Conservation (phyloP, 371 early-diverging fungal genomes). For the Funneliformis caledonium region DNA sequence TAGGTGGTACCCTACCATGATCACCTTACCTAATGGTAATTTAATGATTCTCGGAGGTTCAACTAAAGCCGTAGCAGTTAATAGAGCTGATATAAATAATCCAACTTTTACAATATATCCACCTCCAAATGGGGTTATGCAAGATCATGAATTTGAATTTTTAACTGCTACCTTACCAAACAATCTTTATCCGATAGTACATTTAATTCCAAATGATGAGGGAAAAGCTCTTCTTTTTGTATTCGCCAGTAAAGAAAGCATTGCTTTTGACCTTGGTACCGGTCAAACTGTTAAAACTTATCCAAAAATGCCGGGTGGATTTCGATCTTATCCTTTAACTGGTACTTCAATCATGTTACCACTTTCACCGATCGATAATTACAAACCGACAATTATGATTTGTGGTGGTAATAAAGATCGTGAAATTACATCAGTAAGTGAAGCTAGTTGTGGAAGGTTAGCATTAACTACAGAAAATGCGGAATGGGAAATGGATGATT, state of each 20-base stretch:
- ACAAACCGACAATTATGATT: constrained; percentile 41
- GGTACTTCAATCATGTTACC: constrained; percentile 54
- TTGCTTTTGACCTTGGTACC: constrained; percentile 42
- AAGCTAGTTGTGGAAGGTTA: constrained; percentile 55
- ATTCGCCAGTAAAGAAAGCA: constrained; percentile 77
- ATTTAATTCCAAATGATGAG: constrained; percentile 37
- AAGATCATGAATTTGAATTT: constrained; percentile 47
- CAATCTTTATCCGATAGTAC: constrained; percentile 21
- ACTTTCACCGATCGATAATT: constrained; percentile 43
- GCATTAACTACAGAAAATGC: constrained; percentile 45
- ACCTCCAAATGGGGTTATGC: constrained; percentile 11
- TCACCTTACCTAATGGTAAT: constrained; percentile 3
- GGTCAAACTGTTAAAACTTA: constrained; percentile 49
- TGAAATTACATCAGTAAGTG: constrained; percentile 49
- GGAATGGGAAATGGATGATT: constrained; percentile 32
- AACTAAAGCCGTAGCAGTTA: constrained; percentile 65
- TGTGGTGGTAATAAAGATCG: constrained; percentile 43
- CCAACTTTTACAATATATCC: constrained; percentile 52
- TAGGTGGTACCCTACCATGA: constrained; percentile 65
- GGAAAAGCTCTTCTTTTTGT: constrained; percentile 55
- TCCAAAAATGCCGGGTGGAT: constrained; percentile 51
- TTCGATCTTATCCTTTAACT: constrained; percentile 58
- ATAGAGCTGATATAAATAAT: neutral
- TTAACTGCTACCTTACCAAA: constrained; percentile 54
- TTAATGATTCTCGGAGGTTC: constrained; percentile 55